Percentiles rank a stretch among this genome's conserved stretches.
These are phyloP conservation scores for Neurospora crassa DNA, from an alignment of 2,329 filamentous ascomycete genomes.

Conservation along the genomic window DNA sequence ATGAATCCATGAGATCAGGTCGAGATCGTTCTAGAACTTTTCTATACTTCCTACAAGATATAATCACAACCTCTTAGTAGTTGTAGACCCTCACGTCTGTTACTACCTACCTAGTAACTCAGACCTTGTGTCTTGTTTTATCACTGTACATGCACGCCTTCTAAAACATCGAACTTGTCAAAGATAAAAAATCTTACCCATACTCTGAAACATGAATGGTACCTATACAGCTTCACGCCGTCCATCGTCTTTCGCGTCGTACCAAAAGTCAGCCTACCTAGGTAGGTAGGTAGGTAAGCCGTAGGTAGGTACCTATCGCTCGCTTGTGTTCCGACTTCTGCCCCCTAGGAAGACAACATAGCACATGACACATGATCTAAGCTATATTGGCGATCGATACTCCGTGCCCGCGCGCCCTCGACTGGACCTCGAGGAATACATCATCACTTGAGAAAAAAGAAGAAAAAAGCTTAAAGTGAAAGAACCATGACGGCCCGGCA, in stretches of 20 bases:
- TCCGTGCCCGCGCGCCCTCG: neutral
- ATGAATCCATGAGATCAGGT: neutral
- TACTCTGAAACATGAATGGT: neutral
- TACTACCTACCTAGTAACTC: neutral
- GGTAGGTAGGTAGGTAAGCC: too few relatives aligned
- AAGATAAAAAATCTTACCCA: neutral
- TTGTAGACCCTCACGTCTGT: too few relatives aligned
- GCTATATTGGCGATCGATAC: neutral
- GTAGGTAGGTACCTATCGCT: neutral
- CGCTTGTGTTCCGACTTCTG: neutral
- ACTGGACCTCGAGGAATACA: neutral
- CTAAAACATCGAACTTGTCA: neutral
- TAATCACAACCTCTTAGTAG: too few relatives aligned
- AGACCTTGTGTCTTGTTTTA: neutral
- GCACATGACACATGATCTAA: neutral
- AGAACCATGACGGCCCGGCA: neutral
- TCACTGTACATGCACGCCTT: neutral
- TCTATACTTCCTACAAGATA: neutral
- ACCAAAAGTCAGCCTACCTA: neutral
- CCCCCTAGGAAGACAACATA: too few relatives aligned
- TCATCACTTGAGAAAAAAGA: too few relatives aligned
- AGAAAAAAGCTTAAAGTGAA: neutral
- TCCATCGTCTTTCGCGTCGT: neutral
- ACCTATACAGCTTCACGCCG: neutral
- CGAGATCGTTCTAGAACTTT: neutral